These are phyloP conservation scores for Xylariaceae sp. DNA, from an alignment of 2,329 filamentous ascomycete genomes.

Conservation along the genomic window DNA sequence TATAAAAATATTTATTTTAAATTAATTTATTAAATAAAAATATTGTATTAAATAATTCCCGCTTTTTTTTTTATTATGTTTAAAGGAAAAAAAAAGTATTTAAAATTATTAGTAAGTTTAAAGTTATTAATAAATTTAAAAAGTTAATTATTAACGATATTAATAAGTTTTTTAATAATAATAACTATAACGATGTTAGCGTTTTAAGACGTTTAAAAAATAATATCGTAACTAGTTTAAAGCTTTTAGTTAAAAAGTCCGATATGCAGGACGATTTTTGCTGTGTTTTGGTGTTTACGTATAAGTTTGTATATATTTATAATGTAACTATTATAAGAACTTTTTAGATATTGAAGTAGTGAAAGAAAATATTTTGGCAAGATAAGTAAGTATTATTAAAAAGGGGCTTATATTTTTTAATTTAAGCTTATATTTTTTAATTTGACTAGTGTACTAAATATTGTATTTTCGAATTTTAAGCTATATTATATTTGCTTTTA, in stretches of 20 bases:
- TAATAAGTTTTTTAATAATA: not conserved
- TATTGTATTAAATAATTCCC: not conserved
- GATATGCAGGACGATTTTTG: not conserved
- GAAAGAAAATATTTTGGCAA: conserved; percentile 1
- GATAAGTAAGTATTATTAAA: not conserved
- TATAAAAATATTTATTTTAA: not conserved
- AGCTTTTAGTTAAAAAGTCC: conserved; percentile 1
- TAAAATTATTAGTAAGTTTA: not conserved
- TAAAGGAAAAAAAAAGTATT: conserved; percentile 1
- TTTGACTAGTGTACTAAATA: too few relatives aligned
- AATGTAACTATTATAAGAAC: conserved; percentile 2
- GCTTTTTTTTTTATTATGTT: not conserved
- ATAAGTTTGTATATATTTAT: conserved; percentile 1
- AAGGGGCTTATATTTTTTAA: not conserved
- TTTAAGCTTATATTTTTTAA: not conserved
- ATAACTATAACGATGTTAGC: not conserved
- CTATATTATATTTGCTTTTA: too few relatives aligned
- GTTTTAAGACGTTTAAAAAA: not conserved
- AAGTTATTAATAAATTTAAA: not conserved
- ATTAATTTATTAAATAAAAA: not conserved
- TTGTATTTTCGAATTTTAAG: too few relatives aligned
- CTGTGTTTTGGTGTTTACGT: not conserved
- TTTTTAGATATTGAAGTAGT: not conserved
- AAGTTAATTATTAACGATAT: not conserved
- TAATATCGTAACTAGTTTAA: not conserved